phyloP scores from a whole-genome alignment of 768 basidiomycete species.

The Agaricus blazei region DNA sequence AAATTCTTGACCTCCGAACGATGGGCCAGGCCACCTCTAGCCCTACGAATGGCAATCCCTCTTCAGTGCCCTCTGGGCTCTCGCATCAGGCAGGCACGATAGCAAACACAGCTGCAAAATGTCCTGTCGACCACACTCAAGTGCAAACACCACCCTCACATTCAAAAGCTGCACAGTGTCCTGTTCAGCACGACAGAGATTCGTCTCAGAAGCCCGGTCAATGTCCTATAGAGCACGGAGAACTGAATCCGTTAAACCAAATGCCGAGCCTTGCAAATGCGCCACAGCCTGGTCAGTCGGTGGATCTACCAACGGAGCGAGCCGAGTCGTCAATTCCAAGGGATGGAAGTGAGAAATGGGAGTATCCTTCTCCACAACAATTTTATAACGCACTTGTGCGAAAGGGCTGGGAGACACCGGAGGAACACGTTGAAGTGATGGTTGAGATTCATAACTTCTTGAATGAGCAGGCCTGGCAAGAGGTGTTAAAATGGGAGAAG shows the following conservation, averaged over 20 bases:
- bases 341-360: conserved; percentile 59
- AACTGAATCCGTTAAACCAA: conserved; percentile 73
- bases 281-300: conserved; percentile 50
- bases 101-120: conserved; percentile 23
- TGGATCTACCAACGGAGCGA: conserved; percentile 67
- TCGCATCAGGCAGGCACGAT: conserved; percentile 29
- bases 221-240: conserved; percentile 60
- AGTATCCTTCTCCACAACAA: conserved; percentile 96
- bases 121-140: conserved; percentile 32
- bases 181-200: conserved; percentile 31
- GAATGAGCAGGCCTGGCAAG: conserved; percentile 95
- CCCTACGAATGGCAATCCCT: conserved; percentile 12
- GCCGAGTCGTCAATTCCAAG: conserved; percentile 86
- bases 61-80: conserved; percentile 25
- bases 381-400: conserved; percentile 96
- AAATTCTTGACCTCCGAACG: neutral
- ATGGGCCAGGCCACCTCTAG: conserved; percentile 48
- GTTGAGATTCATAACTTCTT: conserved; percentile 98
- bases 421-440: conserved; percentile 94
- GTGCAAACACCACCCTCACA: conserved; percentile 11
- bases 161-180: conserved; percentile 30
- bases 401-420: conserved; percentile 97
- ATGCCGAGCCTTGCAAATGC: conserved; percentile 82
- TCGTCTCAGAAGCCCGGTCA: conserved; percentile 32
- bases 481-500: conserved; percentile 92